Percentiles rank a stretch among this genome's conserved stretches.
These are phyloP conservation scores for Cercophora samala DNA, from an alignment of 495 filamentous ascomycete species.

Conservation along the genomic window DNA sequence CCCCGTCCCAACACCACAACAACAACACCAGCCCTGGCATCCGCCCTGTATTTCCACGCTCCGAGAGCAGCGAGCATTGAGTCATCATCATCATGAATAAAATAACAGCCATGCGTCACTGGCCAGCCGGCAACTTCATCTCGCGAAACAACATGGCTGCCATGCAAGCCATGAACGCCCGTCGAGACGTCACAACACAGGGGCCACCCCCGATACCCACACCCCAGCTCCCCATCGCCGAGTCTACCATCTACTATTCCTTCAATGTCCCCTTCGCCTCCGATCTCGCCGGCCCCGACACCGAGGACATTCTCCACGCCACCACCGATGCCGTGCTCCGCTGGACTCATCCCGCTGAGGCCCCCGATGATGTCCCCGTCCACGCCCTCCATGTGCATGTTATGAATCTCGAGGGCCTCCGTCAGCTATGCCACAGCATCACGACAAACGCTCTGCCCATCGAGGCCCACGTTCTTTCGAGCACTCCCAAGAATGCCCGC, in stretches of 20 bases:
- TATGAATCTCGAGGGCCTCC: slow-evolving; percentile 73
- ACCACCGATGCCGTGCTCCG: slow-evolving; percentile 74
- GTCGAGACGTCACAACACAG: slow-evolving; percentile 63
- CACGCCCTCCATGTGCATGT: slow-evolving; percentile 86
- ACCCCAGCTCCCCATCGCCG: slow-evolving; percentile 56
- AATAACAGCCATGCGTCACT: slow-evolving; percentile 90
- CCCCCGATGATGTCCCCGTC: slow-evolving; percentile 73
- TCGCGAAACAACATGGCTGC: slow-evolving; percentile 67
- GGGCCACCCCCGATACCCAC: slow-evolving; percentile 62
- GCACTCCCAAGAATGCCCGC: slow-evolving; percentile 70
- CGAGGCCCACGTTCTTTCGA: slow-evolving; percentile 77
- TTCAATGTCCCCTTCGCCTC: slow-evolving; percentile 97
- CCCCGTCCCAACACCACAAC: slow-evolving; percentile 1
- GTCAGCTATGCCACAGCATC: slow-evolving; percentile 73
- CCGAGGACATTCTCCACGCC: slow-evolving; percentile 87
- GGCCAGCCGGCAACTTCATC: slow-evolving; percentile 77
- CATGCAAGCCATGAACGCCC: slow-evolving; percentile 59
- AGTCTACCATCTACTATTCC: slow-evolving; percentile 67
- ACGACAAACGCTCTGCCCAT: slow-evolving; percentile 63
- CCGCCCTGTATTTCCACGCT: background rate
- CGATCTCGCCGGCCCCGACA: slow-evolving; percentile 82
- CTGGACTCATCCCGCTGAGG: slow-evolving; percentile 89
- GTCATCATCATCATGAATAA: slow-evolving; percentile 78
- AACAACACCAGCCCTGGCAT: slow-evolving; percentile 1
- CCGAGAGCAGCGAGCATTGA: slow-evolving; percentile 16